Conservation (phyloP, 768 basidiomycete genomes). For the Pisolithus sp. region DNA sequence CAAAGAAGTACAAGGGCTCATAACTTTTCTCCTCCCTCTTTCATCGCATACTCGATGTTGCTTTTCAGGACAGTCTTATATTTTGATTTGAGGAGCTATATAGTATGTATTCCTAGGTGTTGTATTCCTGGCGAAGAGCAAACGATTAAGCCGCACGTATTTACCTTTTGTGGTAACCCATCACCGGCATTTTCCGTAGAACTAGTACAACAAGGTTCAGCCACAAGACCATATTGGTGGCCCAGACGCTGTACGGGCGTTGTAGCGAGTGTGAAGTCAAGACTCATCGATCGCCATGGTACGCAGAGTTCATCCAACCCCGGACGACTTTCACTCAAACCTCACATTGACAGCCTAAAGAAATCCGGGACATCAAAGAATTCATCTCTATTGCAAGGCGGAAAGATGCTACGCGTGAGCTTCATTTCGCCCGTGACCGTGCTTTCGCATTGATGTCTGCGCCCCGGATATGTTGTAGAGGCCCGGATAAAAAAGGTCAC, state of each 20-base stretch:
- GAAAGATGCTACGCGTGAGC: constrained; percentile 95
- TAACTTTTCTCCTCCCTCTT: background rate
- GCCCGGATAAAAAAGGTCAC: constrained; percentile 96
- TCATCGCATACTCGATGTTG: background rate
- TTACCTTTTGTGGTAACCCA: background rate
- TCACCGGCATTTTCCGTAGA: constrained; percentile 21
- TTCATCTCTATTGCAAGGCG: constrained; percentile 96
- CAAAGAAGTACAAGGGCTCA: constrained; percentile 21
- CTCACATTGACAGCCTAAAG: constrained; percentile 66
- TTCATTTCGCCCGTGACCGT: background rate
- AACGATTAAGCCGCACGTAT: background rate
- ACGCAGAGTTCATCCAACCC: background rate
- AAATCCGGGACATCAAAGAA: constrained; percentile 97
- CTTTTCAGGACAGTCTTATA: background rate
- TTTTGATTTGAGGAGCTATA: background rate
- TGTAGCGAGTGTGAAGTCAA: constrained; percentile 4
- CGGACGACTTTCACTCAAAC: background rate
- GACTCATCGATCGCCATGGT: constrained; percentile 22
- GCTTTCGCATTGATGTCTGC: background rate
- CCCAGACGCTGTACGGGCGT: background rate
- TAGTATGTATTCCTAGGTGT: constrained; percentile 12
- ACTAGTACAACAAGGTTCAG: constrained; percentile 29
- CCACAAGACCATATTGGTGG: constrained; percentile 11
- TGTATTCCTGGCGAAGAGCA: constrained; percentile 16
- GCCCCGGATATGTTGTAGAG: constrained; percentile 45